Percentiles rank a stretch among this genome's conserved stretches.
These are phyloP conservation scores for Ilyonectria robusta DNA, from an alignment of 2,329 filamentous ascomycete genomes.

Conservation along the genomic window DNA sequence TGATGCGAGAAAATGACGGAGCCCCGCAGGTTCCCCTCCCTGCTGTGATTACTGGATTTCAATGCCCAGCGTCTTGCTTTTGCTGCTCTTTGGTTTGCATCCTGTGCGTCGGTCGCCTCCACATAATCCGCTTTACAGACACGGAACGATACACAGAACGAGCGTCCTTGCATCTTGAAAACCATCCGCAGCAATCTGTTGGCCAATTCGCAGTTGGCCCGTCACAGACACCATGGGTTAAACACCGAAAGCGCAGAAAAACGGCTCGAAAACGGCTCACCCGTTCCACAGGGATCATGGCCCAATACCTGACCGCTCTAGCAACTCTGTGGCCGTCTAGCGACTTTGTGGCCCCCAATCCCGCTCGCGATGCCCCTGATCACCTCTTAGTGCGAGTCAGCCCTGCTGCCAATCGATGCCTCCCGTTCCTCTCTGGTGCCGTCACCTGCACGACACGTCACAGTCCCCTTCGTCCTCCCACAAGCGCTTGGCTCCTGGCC, in stretches of 20 bases:
- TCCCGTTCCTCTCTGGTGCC: conserved; percentile 37
- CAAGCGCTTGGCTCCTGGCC: conserved; percentile 28
- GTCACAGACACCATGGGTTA: conserved; percentile 16
- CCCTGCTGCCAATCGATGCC: conserved; percentile 42
- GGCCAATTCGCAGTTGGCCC: conserved; percentile 40
- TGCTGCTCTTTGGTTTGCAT: neutral
- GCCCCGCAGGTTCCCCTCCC: conserved; percentile 23
- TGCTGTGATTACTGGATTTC: conserved; percentile 8
- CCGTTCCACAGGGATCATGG: neutral
- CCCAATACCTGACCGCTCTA: conserved; percentile 15
- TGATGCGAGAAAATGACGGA: conserved; percentile 28
- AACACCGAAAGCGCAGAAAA: conserved; percentile 27
- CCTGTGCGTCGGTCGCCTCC: neutral
- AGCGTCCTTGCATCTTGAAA: neutral
- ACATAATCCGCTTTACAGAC: neutral
- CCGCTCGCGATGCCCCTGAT: conserved; percentile 28
- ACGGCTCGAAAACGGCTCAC: conserved; percentile 17
- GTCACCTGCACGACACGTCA: conserved; percentile 47
- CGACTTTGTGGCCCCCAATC: conserved; percentile 17
- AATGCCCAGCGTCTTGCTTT: conserved; percentile 17
- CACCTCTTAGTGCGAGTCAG: conserved; percentile 39
- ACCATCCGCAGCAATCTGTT: conserved; percentile 34
- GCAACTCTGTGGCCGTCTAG: conserved; percentile 6
- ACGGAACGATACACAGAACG: neutral
- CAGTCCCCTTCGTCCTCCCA: conserved; percentile 26